Evolutionary conservation across 305 asterid genomes (phyloP), one percentile per base, ranked within the genome.

Genomic region (Plantago coronopus): DNA sequence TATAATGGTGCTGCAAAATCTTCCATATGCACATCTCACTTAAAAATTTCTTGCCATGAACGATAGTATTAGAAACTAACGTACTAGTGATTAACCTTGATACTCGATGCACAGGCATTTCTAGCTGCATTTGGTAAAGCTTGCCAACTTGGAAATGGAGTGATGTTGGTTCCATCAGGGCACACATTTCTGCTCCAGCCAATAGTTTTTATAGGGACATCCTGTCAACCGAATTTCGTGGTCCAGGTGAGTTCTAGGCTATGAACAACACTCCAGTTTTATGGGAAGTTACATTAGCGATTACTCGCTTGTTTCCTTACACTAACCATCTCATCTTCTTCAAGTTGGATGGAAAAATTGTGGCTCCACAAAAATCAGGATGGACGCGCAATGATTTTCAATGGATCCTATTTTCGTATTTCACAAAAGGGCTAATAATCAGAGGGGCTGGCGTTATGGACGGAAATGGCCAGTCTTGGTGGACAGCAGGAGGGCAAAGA

Each of bases 381-480:
- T 68, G 68, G 74, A 29, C 7, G 19, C 20, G 10, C 12, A 1
- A 1, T 19, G 53, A 8, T 5, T 12, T 9, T 14, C 68, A 58
- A 4, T 73, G 70, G 74, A 68, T 73, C 46, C 23, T 18, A 59
- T 73, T 73, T 34, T 7, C 0, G 1, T 20, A 15, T 1, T 34
- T 25, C 17, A 13, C 2, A 0, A 45, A 59, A 1, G 78, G 78
- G 23, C n/a, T 73, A 38, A 73, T 51, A 1, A 53, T 73, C 17
- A 25, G 3, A 47, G 78, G 78, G 5, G 14, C 23, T 0, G 71
- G 78, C 11, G 16, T 60, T 11, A 17, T 73, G 14, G 71, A 73
- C n/a, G 78, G 78, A 17, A 46, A 14, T 1, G 78, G 78, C 0
- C 27, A 19, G 13, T 43, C 63, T 1, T 73, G 78, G 78, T 73